phyloP scores from a whole-genome alignment of 2,329 filamentous ascomycete genomes.

The Penicillium rolfsii region DNA sequence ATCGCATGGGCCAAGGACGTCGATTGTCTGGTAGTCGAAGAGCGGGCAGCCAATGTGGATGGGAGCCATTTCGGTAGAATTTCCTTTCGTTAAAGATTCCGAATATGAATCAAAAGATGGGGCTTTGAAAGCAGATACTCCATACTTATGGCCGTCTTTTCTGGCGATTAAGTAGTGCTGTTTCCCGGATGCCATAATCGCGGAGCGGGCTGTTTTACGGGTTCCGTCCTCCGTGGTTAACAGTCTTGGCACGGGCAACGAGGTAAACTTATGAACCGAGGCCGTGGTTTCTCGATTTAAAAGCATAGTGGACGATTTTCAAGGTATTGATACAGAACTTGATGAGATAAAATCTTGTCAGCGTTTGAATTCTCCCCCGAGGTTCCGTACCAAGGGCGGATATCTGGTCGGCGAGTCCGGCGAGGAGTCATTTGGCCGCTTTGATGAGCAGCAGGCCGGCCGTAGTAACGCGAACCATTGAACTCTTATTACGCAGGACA shows the following conservation, averaged over 20 bases:
- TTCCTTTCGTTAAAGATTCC: conserved; percentile 1
- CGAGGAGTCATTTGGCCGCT: too few relatives aligned
- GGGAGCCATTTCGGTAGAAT: conserved; percentile 13
- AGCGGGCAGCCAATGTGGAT: conserved; percentile 34
- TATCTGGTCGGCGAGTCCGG: too few relatives aligned
- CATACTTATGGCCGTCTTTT: neutral
- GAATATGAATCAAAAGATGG: neutral
- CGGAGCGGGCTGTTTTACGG: neutral
- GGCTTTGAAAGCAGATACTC: neutral
- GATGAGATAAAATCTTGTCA: too few relatives aligned
- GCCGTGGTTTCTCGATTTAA: neutral
- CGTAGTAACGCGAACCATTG: neutral
- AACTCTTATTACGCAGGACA: neutral
- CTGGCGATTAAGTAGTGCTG: neutral
- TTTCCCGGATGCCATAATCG: neutral
- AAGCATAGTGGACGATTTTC: neutral
- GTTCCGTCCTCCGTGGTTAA: neutral
- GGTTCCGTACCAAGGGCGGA: too few relatives aligned
- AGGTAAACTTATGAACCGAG: neutral
- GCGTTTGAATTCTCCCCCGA: too few relatives aligned
- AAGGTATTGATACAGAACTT: too few relatives aligned
- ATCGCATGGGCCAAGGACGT: conserved; percentile 39
- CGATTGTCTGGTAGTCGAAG: conserved; percentile 41
- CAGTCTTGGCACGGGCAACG: neutral
- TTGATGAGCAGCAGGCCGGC: too few relatives aligned